phyloP scores from a whole-genome alignment of 495 filamentous ascomycete species.

The Daldinia caldariorum region DNA sequence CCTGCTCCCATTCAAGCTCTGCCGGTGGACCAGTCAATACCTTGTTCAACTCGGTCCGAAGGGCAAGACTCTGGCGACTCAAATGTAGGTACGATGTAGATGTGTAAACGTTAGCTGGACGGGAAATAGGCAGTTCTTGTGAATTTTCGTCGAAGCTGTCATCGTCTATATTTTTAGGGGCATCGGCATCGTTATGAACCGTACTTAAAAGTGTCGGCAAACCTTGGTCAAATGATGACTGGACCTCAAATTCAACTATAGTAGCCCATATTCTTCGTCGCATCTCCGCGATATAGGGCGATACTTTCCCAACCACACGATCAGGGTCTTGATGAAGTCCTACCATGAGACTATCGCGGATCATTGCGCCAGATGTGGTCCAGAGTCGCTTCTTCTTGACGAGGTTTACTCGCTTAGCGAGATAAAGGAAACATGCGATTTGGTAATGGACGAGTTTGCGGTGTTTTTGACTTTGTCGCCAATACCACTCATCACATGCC shows the following conservation, averaged over 20 bases:
- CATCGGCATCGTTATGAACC: constrained; percentile 41
- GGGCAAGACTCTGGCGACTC: constrained; percentile 45
- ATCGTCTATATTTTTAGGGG: constrained; percentile 50
- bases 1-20: constrained; percentile 47
- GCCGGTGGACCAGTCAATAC: constrained; percentile 42
- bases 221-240: constrained; percentile 50
- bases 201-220: constrained; percentile 49
- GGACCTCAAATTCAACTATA: constrained; percentile 49
- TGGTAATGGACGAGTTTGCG: constrained; percentile 52
- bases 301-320: constrained; percentile 36
- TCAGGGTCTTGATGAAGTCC: constrained; percentile 49
- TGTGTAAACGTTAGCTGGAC: constrained; percentile 45
- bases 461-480: constrained; percentile 45
- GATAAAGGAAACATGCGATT: constrained; percentile 47
- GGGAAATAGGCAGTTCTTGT: constrained; percentile 41
- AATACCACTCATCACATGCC: constrained; percentile 47
- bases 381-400: constrained; percentile 52
- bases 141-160: constrained; percentile 47
- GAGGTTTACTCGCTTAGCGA: constrained; percentile 48
- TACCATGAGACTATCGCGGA: constrained; percentile 46
- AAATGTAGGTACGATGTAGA: constrained; percentile 47
- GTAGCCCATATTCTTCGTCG: constrained; percentile 49
- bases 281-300: constrained; percentile 49
- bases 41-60: constrained; percentile 47
- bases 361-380: constrained; percentile 45